Evolutionary conservation across 768 basidiomycete species (phyloP).

Genomic region (Russula dissimulans): DNA sequence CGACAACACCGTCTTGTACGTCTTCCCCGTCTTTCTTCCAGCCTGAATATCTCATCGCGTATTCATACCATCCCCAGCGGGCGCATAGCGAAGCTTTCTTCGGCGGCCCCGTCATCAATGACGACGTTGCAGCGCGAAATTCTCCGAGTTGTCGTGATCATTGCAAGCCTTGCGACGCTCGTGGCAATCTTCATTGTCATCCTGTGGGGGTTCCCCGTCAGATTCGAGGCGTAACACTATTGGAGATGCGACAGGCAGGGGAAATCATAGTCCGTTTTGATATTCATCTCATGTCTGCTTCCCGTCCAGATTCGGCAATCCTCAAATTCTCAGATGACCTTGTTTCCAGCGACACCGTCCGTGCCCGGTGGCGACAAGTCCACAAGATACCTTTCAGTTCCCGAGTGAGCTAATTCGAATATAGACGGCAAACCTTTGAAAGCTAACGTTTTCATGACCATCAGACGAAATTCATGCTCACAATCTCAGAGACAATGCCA

Average conservation of each 20-base stretch:
- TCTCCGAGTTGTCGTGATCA: constrained; percentile 43
- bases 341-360: constrained; percentile 1
- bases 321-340: constrained; percentile 39
- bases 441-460: constrained; percentile 17
- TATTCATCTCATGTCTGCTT: not conserved
- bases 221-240: constrained; percentile 28
- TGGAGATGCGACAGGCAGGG: constrained; percentile 49
- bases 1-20: constrained; percentile 42
- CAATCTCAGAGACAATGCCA: constrained; percentile 27
- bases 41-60: not conserved
- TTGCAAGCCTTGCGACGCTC: constrained; percentile 35
- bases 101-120: constrained; percentile 23
- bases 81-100: constrained; percentile 33
- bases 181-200: constrained; percentile 46
- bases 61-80: constrained; percentile 20
- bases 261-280: too few relatives aligned
- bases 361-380: constrained; percentile 19
- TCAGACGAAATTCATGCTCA: constrained; percentile 48
- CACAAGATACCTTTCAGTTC: constrained; percentile 31
- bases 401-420: constrained; percentile 27
- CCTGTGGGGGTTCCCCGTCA: constrained; percentile 30
- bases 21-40: constrained; percentile 17
- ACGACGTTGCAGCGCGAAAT: constrained; percentile 50
- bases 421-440: not conserved
- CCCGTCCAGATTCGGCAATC: constrained; percentile 39